These are phyloP conservation scores for Cercis canadensis DNA, from an alignment of 306 rosid species.

Conservation along the genomic window DNA sequence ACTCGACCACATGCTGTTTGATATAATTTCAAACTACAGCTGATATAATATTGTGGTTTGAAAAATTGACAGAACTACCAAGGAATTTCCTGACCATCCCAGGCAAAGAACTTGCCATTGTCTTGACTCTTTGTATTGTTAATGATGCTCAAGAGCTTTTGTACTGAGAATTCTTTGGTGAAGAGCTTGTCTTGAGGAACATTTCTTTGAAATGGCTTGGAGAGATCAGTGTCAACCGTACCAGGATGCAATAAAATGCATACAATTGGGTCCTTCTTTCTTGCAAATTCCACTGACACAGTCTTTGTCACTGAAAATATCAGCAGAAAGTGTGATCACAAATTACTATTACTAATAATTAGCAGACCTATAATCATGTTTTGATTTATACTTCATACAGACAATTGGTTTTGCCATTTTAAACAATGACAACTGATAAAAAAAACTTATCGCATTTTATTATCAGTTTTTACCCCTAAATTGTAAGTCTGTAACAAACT, in stretches of 20 bases:
- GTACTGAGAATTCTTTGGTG: conserved; percentile 78
- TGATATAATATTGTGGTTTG: no score
- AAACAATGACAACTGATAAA: no score
- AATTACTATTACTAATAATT: conserved; percentile 24
- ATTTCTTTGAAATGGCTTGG: conserved; percentile 90
- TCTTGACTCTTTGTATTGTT: conserved; percentile 64
- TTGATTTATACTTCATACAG: no score
- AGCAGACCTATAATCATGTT: neutral
- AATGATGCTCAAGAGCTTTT: conserved; percentile 74
- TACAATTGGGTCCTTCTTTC: conserved; percentile 78
- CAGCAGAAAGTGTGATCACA: neutral
- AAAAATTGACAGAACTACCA: no score
- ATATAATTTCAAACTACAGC: no score
- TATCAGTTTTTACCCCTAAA: no score
- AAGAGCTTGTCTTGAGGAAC: conserved; percentile 81
- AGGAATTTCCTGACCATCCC: no score
- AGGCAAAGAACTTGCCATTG: conserved; percentile 92
- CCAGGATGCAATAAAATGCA: conserved; percentile 93
- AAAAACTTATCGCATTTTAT: no score
- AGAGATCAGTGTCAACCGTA: conserved; percentile 96
- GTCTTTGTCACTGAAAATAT: conserved; percentile 72
- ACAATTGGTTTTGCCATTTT: no score
- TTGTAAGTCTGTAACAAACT: no score
- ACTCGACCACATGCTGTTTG: no score
- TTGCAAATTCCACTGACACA: conserved; percentile 70